Percentiles rank a stretch among this genome's conserved stretches.
These are phyloP conservation scores for Arthroderma uncinatum DNA, from an alignment of 2,329 filamentous ascomycete species.

Conservation along the genomic window DNA sequence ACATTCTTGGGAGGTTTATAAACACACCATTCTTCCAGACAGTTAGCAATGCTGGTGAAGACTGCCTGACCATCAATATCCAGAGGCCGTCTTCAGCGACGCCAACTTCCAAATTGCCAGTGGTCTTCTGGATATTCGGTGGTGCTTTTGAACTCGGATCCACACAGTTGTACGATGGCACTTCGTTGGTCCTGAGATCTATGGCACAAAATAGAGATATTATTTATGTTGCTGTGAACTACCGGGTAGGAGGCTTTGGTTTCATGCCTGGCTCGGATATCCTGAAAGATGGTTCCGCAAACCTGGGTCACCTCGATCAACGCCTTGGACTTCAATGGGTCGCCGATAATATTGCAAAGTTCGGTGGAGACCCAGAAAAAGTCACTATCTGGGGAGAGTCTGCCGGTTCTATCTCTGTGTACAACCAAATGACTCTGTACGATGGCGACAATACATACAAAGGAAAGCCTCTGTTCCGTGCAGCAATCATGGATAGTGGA, in stretches of 20 bases:
- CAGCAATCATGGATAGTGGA: conserved; percentile 67
- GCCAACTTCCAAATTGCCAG: conserved; percentile 46
- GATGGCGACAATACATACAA: conserved; percentile 64
- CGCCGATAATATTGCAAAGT: conserved; percentile 62
- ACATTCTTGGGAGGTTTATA: conserved; percentile 42
- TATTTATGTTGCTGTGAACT: conserved; percentile 66
- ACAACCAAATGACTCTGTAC: conserved; percentile 65
- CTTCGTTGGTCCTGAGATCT: conserved; percentile 27
- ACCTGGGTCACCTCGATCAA: conserved; percentile 63
- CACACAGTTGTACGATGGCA: conserved; percentile 28
- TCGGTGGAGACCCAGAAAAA: conserved; percentile 67
- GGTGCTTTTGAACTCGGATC: conserved; percentile 46
- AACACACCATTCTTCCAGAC: conserved; percentile 48
- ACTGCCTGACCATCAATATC: conserved; percentile 53
- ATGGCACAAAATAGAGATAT: conserved; percentile 50
- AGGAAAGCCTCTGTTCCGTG: conserved; percentile 61
- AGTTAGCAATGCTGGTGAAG: conserved; percentile 46
- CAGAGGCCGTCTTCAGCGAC: conserved; percentile 48
- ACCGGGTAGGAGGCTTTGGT: conserved; percentile 63
- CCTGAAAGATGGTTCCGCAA: conserved; percentile 54
- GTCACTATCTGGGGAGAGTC: conserved; percentile 72
- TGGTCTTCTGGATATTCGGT: conserved; percentile 61
- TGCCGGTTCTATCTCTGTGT: conserved; percentile 60
- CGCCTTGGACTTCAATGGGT: conserved; percentile 64
- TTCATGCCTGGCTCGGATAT: conserved; percentile 61